phyloP scores from a whole-genome alignment of 306 rosid genomes.

The Sphenostylis stenocarpa region DNA sequence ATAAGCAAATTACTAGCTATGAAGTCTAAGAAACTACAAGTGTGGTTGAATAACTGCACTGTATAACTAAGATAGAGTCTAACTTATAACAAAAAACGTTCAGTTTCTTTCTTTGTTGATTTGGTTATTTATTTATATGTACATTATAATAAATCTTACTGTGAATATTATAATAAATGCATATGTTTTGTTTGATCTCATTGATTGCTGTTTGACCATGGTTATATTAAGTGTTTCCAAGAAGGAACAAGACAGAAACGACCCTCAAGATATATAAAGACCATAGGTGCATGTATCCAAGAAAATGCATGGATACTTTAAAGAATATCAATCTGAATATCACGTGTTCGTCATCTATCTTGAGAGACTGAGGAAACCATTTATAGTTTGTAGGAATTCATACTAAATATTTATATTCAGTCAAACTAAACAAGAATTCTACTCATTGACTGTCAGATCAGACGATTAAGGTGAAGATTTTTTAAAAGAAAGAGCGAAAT shows the following conservation, averaged over 20 bases:
- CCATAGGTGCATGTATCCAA: slow-evolving; percentile 18
- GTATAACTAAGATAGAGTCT: neutral
- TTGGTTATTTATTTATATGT: neutral
- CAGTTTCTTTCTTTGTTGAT: neutral
- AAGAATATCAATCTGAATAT: slow-evolving; percentile 16
- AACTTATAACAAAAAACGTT: neutral
- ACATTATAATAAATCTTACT: neutral
- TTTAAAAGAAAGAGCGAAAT: neutral
- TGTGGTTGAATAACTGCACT: neutral
- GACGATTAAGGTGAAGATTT: neutral
- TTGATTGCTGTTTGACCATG: neutral
- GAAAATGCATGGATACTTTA: slow-evolving; percentile 4
- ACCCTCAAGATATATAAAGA: slow-evolving; percentile 20
- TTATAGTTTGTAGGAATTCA: neutral
- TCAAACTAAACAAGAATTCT: slow-evolving; percentile 34
- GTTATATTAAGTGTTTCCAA: slow-evolving; percentile 21
- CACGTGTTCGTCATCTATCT: slow-evolving; percentile 13
- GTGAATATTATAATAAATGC: neutral
- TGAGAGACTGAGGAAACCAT: slow-evolving; percentile 9
- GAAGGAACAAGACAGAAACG: slow-evolving; percentile 25
- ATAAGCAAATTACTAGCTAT: neutral
- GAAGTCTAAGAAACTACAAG: neutral
- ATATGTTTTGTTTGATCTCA: neutral
- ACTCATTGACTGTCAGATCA: slow-evolving; percentile 8
- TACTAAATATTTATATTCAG: neutral